A percentile compares a stretch with the other conserved stretches of the same genome.
Conservation (phyloP, 306 rosid genomes). For the Psophocarpus tetragonolobus region DNA sequence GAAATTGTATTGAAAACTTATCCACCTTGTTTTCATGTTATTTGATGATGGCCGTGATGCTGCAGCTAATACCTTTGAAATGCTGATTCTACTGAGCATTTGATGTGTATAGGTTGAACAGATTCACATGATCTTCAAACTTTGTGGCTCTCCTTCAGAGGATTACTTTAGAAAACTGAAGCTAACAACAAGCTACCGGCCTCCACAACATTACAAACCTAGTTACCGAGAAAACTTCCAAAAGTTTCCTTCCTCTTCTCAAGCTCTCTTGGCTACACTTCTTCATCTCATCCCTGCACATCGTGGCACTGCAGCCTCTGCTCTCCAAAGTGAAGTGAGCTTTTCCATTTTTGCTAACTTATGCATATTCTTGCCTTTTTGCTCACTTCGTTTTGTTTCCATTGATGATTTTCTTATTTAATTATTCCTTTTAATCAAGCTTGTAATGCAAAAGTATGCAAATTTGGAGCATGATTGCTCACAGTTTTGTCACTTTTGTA, state of each 20-base stretch:
- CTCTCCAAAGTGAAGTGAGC: conserved; percentile 36
- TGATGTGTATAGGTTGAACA: conserved; percentile 57
- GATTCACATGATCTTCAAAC: conserved; percentile 73
- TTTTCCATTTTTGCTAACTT: background rate
- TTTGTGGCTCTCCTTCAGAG: conserved; percentile 62
- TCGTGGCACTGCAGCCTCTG: conserved; percentile 42
- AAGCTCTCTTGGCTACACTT: conserved; percentile 28
- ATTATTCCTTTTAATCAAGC: too few species aligned
- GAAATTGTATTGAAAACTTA: background rate
- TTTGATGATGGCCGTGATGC: background rate
- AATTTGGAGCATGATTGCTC: background rate
- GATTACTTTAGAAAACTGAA: conserved; percentile 61
- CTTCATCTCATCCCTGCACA: conserved; percentile 39
- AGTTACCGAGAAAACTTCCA: conserved; percentile 8
- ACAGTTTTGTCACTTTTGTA: too few species aligned
- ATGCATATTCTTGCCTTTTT: background rate
- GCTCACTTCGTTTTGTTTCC: background rate
- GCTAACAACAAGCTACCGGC: conserved; percentile 39
- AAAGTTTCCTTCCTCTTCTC: conserved; percentile 36
- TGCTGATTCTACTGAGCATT: conserved; percentile 19
- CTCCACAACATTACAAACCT: conserved; percentile 38
- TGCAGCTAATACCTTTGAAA: background rate
- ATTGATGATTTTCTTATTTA: background rate
- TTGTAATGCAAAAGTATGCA: too few species aligned
- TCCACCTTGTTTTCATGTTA: background rate